Conservation (phyloP, 2,329 filamentous ascomycete species). For the Phialophora verrucosa region DNA sequence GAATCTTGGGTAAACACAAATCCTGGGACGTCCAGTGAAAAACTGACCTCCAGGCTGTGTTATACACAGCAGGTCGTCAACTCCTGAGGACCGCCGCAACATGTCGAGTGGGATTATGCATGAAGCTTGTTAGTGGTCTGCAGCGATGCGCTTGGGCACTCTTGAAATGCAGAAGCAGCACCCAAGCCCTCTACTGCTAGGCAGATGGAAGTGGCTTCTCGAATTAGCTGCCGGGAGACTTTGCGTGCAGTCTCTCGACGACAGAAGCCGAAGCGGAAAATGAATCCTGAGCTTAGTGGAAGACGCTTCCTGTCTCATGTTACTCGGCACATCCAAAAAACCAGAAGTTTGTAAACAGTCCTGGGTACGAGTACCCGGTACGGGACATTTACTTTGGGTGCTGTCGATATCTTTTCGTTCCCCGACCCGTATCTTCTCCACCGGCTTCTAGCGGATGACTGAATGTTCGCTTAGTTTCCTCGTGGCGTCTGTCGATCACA, state of each 20-base stretch:
- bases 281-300: background rate
- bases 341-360: background rate
- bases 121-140: background rate
- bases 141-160: background rate
- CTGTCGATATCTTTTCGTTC: background rate
- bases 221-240: background rate
- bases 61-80: background rate
- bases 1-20: background rate
- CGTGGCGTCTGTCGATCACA: conserved; percentile 15
- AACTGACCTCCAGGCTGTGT: background rate
- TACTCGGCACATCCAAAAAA: background rate
- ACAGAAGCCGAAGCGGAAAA: background rate
- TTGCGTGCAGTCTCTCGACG: background rate
- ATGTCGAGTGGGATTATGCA: background rate
- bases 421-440: conserved; percentile 5
- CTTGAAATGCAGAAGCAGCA: background rate
- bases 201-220: background rate
- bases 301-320: background rate
- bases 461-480: conserved; percentile 13
- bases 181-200: background rate
- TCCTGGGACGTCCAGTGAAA: background rate
- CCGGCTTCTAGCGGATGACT: conserved; percentile 6
- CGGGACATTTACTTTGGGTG: background rate
- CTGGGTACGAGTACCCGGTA: background rate
- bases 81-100: background rate